Evolutionary conservation across 2,329 filamentous ascomycete genomes (phyloP).

Genomic region (Pyrenochaeta sp.): DNA sequence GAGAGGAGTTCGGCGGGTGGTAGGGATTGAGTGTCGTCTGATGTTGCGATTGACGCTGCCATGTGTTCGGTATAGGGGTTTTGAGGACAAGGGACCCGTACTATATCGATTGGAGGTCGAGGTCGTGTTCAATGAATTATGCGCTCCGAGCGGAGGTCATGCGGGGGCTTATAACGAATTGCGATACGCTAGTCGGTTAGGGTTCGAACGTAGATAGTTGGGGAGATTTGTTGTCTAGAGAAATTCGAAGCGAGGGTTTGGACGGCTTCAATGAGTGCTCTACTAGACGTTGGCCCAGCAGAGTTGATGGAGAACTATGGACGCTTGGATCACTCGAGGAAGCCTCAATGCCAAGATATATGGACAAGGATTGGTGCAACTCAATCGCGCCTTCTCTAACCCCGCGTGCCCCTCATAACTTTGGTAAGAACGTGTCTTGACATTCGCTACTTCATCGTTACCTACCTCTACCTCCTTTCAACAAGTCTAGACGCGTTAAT

Average conservation of each 20-base stretch:
- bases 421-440: conserved; percentile 5
- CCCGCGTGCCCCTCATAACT: conserved; percentile 14
- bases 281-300: not conserved
- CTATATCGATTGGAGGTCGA: conserved; percentile 4
- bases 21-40: not conserved
- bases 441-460: not conserved
- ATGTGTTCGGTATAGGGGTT: conserved; percentile 1
- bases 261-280: not conserved
- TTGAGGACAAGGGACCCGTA: not conserved
- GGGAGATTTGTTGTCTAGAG: not conserved
- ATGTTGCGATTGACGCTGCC: conserved; percentile 2
- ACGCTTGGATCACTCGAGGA: conserved; percentile 13
- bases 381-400: conserved; percentile 13
- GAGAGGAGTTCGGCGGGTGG: conserved; percentile 3
- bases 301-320: not conserved
- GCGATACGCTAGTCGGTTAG: not conserved
- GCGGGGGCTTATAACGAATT: conserved; percentile 13
- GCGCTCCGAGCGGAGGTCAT: conserved; percentile 24
- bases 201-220: not conserved
- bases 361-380: conserved; percentile 5
- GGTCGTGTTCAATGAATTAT: not conserved
- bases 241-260: not conserved
- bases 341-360: conserved; percentile 31
- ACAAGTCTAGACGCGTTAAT: conserved; percentile 9
- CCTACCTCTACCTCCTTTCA: not conserved